These are phyloP conservation scores for Solanum chmielewskii DNA, from an alignment of 257 asterid genomes.

Conservation along the genomic window DNA sequence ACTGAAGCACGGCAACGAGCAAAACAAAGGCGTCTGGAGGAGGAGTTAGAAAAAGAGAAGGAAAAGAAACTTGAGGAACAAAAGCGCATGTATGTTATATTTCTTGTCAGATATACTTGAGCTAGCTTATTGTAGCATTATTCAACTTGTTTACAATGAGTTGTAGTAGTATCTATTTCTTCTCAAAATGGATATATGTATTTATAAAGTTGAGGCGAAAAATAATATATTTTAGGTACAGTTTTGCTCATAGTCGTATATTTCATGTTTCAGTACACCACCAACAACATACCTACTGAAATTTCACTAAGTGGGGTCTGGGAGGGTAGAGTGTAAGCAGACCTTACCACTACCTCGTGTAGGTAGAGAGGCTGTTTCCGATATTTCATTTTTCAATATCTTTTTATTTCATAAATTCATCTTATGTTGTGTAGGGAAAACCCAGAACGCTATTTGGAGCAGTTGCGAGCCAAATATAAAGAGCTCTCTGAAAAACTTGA, in stretches of 20 bases:
- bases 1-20: conserved; percentile 82
- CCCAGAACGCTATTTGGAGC: conserved; percentile 82
- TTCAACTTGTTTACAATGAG: neutral
- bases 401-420: neutral
- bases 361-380: neutral
- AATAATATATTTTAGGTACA: neutral
- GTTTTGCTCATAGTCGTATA: neutral
- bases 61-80: conserved; percentile 87
- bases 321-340: neutral
- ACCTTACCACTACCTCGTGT: neutral
- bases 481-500: conserved; percentile 75
- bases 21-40: conserved; percentile 77
- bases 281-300: neutral
- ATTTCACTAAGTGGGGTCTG: neutral
- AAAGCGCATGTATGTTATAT: conserved; percentile 61
- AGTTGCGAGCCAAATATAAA: conserved; percentile 67
- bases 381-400: neutral
- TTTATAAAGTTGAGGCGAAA: neutral
- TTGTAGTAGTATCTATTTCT: neutral
- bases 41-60: conserved; percentile 83
- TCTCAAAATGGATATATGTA: neutral
- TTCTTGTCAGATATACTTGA: neutral
- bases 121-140: neutral
- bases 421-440: conserved; percentile 44
- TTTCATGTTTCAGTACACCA: neutral